Conservation (phyloP, 202 grass and related monocot genomes). For the Panicum hallii region DNA sequence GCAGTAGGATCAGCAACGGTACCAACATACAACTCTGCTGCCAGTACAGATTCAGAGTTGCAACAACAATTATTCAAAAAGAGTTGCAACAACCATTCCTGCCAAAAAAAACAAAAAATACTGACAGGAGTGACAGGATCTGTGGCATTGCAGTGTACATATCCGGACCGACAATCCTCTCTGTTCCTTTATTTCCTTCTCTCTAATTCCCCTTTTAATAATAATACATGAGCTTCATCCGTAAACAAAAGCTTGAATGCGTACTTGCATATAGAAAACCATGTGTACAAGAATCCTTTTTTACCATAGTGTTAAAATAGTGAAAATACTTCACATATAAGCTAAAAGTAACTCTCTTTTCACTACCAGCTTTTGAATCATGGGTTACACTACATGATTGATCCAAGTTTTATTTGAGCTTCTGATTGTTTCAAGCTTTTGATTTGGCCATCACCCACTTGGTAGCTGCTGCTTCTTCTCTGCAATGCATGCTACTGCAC, state of each 20-base stretch:
- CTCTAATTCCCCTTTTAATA: not conserved
- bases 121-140: not conserved
- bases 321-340: not conserved
- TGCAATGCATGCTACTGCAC: not conserved
- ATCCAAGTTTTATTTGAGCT: no score
- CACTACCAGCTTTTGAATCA: not conserved
- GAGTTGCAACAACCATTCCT: not conserved
- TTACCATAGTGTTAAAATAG: not conserved
- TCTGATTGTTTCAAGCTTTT: not conserved
- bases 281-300: not conserved
- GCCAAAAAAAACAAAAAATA: not conserved
- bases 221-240: not conserved
- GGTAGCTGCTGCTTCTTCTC: not conserved
- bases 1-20: not conserved
- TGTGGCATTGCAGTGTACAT: not conserved
- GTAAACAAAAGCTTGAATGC: not conserved
- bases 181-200: not conserved
- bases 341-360: not conserved
- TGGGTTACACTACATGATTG: no score
- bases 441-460: not conserved
- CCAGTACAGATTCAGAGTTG: not conserved
- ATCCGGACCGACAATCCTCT: not conserved
- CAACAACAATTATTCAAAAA: not conserved
- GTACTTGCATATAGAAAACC: not conserved
- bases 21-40: conserved; percentile 1